Conservation (phyloP, 352 stramenopile species). For the Phytopythium cucurbitacearum region DNA sequence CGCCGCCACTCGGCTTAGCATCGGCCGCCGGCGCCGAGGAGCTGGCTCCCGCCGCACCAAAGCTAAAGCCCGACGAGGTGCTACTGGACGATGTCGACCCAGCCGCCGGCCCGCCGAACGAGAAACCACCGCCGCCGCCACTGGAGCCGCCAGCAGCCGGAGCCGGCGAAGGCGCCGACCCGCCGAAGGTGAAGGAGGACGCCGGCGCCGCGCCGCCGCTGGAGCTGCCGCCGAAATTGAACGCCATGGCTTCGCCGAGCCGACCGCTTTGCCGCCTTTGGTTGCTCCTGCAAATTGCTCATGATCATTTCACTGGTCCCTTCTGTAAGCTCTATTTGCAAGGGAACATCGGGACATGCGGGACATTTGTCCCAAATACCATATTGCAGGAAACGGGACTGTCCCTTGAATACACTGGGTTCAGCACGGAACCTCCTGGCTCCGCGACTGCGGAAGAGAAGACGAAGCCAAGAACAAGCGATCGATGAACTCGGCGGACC, state of each 20-base stretch:
- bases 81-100: not conserved
- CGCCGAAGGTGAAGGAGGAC: conserved; percentile 30
- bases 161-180: conserved; percentile 6
- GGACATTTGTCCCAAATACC: not conserved
- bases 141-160: conserved; percentile 1
- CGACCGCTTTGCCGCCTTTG: not conserved
- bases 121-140: conserved; percentile 11
- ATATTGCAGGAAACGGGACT: too few relatives aligned
- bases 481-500: conserved; percentile 1
- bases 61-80: conserved; percentile 13
- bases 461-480: not conserved
- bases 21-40: conserved; percentile 1
- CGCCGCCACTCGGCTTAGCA: conserved; percentile 10
- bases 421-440: not conserved
- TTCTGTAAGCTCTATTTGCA: not conserved
- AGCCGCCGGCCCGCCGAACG: conserved; percentile 6
- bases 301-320: not conserved
- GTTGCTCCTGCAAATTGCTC: too few relatives aligned
- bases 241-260: conserved; percentile 17
- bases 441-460: not conserved
- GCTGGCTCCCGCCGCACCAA: conserved; percentile 1
- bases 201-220: conserved; percentile 7
- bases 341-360: not conserved
- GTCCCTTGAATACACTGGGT: not conserved
- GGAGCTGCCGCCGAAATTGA: conserved; percentile 24